Evolutionary conservation across 345 rosid genomes (phyloP), one percentile per base, ranked within the genome.

Genomic region (Melaleuca quinquenervia): DNA sequence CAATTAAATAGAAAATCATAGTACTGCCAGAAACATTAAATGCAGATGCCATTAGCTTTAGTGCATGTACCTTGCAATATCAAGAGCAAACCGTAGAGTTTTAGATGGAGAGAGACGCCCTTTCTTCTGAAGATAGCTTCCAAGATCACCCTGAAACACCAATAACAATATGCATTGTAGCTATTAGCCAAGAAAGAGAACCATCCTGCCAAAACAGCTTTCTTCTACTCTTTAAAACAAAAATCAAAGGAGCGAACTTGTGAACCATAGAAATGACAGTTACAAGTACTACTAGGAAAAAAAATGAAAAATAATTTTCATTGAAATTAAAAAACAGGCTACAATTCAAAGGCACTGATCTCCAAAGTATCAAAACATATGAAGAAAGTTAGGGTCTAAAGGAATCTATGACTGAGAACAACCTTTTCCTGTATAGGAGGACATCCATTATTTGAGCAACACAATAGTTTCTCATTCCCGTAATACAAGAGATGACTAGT

Each of bases 41-140:
- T 70, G 78, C 78, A 70, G 78, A 70, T 70, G 41, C 41, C 36
- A 41, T 70, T 70, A 70, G 48, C 45, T 70, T 70, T 41, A 70
- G 48, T 62, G 82, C 20, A 88, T 92, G 82, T 91, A 91, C 98
- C 99, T 95, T 83, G 99, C 98, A 88, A 97, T 91, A 84, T 97
- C 98, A 82, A 92, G 96, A 87, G 98, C 92, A 90, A 94, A 95
- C 93, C 96, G 91, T 87, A 96, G 84, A 87, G 88, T 91, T 93
- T 95, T 97, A 80, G 98, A 90, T 51, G 92, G 96, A 85, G 99
- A 93, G 52, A 95, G 92, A 84, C 98, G 98, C 85, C 98, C 95
- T 91, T 97, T 97, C 93, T 92, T 94, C 85, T 92, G 96, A 87
- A 97, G 93, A 90, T 97, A 97, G 83, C 88, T 88, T 85, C 91